A percentile compares a stretch with the other conserved stretches of the same genome.
Evolutionary conservation across 2,329 filamentous ascomycete genomes (phyloP).

Genomic region (Decorospora gaudefroyi): DNA sequence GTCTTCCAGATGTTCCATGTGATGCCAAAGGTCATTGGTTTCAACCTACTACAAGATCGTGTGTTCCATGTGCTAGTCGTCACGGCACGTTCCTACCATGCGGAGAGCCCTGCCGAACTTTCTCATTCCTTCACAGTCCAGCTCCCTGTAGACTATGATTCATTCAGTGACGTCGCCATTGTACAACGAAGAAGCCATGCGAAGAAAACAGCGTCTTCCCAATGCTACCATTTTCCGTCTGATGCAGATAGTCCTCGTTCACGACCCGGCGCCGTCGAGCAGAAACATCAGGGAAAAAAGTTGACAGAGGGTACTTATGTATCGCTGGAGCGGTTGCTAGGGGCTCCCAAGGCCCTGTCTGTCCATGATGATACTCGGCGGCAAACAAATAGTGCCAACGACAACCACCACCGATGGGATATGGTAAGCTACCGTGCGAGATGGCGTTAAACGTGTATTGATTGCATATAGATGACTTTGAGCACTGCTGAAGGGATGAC

Average conservation of each 20-base stretch:
- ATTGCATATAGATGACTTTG: constrained; percentile 69
- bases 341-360: constrained; percentile 2
- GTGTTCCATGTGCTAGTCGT: constrained; percentile 70
- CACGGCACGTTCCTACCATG: constrained; percentile 43
- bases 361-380: background rate
- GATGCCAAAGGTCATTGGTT: constrained; percentile 51
- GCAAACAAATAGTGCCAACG: background rate
- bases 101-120: constrained; percentile 52
- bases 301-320: constrained; percentile 65
- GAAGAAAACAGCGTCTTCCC: constrained; percentile 11
- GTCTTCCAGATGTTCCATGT: constrained; percentile 70
- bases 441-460: constrained; percentile 14
- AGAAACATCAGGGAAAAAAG: constrained; percentile 51
- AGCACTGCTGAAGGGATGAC: constrained; percentile 67
- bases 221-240: constrained; percentile 8
- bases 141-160: constrained; percentile 60
- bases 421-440: constrained; percentile 54
- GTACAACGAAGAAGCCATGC: constrained; percentile 25
- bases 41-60: constrained; percentile 62
- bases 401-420: constrained; percentile 62
- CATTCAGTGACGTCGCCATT: constrained; percentile 36
- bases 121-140: constrained; percentile 50
- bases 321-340: constrained; percentile 59
- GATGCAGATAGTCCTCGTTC: constrained; percentile 5
- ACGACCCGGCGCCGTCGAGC: constrained; percentile 18